These are phyloP conservation scores for Blumeria graminis DNA, from an alignment of 2,329 filamentous ascomycete species.

Conservation along the genomic window DNA sequence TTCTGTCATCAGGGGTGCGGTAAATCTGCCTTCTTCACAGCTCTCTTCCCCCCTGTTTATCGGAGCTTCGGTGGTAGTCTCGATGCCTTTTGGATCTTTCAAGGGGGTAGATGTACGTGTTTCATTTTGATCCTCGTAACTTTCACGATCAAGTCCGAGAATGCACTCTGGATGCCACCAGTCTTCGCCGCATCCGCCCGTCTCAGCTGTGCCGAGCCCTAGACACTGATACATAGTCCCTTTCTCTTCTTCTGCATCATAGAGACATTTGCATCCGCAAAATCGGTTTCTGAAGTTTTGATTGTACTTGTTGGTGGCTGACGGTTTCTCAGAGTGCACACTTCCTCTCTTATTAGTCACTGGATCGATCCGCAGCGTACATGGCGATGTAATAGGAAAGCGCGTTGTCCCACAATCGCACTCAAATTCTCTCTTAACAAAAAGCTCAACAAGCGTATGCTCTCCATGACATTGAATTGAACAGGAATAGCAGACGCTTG, in stretches of 20 bases:
- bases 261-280: conserved; percentile 71
- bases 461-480: conserved; percentile 93
- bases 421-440: conserved; percentile 82
- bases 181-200: conserved; percentile 82
- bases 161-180: conserved; percentile 95
- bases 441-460: conserved; percentile 83
- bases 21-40: conserved; percentile 4
- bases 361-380: conserved; percentile 48
- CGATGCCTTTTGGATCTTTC: conserved; percentile 17
- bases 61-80: conserved; percentile 23
- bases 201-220: conserved; percentile 54
- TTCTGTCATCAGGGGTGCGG: neutral
- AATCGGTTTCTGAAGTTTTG: conserved; percentile 88
- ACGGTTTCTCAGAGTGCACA: conserved; percentile 52
- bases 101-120: conserved; percentile 12
- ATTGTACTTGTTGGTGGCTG: conserved; percentile 65
- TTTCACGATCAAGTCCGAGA: conserved; percentile 52
- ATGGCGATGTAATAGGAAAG: conserved; percentile 40
- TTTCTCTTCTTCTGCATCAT: conserved; percentile 71
- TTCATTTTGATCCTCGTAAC: conserved; percentile 31
- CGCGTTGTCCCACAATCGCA: conserved; percentile 90
- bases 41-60: conserved; percentile 7
- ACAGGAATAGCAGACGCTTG: conserved; percentile 87
- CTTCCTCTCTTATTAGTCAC: conserved; percentile 50
- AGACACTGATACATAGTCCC: conserved; percentile 97